These are phyloP conservation scores for Pyropia yezoensis DNA, from an alignment of 23 red algal genomes.

Conservation along the genomic window DNA sequence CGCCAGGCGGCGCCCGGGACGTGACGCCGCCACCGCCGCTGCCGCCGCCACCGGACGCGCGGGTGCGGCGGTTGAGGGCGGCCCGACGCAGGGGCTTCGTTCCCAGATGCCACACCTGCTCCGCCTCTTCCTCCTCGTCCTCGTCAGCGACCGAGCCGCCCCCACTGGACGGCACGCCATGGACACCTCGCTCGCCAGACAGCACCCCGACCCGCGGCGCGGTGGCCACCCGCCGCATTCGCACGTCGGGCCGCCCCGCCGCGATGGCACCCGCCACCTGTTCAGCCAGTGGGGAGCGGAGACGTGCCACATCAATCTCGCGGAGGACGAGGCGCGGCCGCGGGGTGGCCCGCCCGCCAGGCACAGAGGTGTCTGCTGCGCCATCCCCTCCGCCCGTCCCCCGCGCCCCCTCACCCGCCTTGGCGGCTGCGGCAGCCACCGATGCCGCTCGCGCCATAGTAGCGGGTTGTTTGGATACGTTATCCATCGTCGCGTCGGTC, in stretches of 20 bases:
- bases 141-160: neutral
- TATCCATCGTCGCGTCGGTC: conserved; percentile 22
- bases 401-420: neutral
- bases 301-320: too few species aligned
- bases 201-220: too few species aligned
- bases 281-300: neutral
- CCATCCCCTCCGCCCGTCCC: neutral
- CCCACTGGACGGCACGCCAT: too few species aligned
- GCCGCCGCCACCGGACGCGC: neutral
- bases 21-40: neutral
- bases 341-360: too few species aligned
- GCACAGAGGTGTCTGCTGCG: too few species aligned
- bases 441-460: neutral
- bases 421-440: too few species aligned
- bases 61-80: neutral
- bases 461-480: neutral
- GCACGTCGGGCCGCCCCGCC: neutral
- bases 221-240: too few species aligned
- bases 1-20: neutral
- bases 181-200: too few species aligned
- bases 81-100: neutral
- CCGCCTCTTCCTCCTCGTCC: neutral
- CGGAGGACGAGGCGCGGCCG: too few species aligned
- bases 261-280: conserved; percentile 3
- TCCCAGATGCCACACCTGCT: too few species aligned